phyloP scores from a whole-genome alignment of 2,329 filamentous ascomycete species.

The Sclerotinia minor region DNA sequence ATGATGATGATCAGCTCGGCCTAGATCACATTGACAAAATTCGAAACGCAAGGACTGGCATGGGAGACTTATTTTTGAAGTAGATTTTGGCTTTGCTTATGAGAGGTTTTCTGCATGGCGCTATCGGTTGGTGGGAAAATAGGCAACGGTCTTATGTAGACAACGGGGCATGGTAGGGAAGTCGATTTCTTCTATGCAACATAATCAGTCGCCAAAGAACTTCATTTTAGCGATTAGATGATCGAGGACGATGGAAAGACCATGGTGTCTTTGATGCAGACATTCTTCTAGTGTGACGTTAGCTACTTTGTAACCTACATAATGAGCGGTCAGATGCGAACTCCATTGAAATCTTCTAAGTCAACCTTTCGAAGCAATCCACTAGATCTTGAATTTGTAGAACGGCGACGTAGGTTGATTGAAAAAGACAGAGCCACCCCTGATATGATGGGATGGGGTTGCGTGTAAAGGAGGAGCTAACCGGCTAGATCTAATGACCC shows the following conservation, averaged over 20 bases:
- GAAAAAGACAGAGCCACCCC: not conserved
- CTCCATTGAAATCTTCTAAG: not conserved
- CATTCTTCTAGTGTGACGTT: constrained; percentile 16
- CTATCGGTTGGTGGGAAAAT: constrained; percentile 30
- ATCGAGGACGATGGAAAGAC: constrained; percentile 13
- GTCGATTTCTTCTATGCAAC: constrained; percentile 20
- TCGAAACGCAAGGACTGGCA: constrained; percentile 58
- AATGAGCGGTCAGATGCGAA: not conserved
- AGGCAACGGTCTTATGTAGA: constrained; percentile 26
- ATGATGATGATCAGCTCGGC: constrained; percentile 63
- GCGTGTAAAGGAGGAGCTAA: not conserved
- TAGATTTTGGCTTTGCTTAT: constrained; percentile 36
- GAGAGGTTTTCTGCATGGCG: constrained; percentile 31
- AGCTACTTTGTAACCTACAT: constrained; percentile 16
- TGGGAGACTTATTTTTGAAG: constrained; percentile 61
- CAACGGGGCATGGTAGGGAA: constrained; percentile 22
- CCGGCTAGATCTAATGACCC: constrained; percentile 12
- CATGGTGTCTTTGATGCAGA: constrained; percentile 16
- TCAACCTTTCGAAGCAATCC: not conserved
- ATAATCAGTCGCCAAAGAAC: constrained; percentile 20
- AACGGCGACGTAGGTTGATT: not conserved
- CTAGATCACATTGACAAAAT: constrained; percentile 66
- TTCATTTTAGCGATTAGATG: constrained; percentile 19
- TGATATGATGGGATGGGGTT: not conserved
- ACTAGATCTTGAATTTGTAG: not conserved